Evolutionary conservation across 768 basidiomycete species (phyloP).

Genomic region (Leccinum disarticulatum): DNA sequence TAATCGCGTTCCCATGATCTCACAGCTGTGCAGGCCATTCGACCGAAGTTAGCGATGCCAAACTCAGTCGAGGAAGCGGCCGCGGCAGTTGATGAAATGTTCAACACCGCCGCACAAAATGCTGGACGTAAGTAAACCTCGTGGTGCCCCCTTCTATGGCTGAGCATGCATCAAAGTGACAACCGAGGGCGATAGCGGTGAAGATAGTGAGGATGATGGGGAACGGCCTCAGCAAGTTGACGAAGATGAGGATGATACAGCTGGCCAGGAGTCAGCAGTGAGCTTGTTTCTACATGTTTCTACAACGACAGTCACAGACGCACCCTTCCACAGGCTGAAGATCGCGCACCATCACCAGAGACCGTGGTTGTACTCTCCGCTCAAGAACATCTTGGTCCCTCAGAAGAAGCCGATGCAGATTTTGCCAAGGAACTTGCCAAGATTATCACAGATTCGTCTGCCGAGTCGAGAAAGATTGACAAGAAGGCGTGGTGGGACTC

Average conservation of each 20-base stretch:
- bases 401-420: constrained; percentile 88
- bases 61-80: constrained; percentile 88
- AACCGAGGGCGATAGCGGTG: constrained; percentile 41
- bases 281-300: constrained; percentile 20
- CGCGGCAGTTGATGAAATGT: constrained; percentile 85
- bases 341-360: constrained; percentile 83
- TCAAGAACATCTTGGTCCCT: constrained; percentile 76
- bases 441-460: constrained; percentile 85
- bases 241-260: constrained; percentile 61
- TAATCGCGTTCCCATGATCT: not conserved
- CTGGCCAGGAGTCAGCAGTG: constrained; percentile 54
- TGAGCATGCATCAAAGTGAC: constrained; percentile 30
- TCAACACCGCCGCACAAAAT: constrained; percentile 63
- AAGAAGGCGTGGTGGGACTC: constrained; percentile 92
- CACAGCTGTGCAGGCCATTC: constrained; percentile 58
- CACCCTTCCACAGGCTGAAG: constrained; percentile 41
- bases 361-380: constrained; percentile 67
- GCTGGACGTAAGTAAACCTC: constrained; percentile 45
- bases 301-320: not conserved
- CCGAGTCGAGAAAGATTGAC: constrained; percentile 83
- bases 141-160: constrained; percentile 3
- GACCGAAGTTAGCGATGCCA: constrained; percentile 70
- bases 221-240: constrained; percentile 49
- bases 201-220: constrained; percentile 51
- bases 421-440: constrained; percentile 96